These are phyloP conservation scores for Eimeria tenella DNA, from an alignment of 169 alveolate genomes.

Conservation along the genomic window DNA sequence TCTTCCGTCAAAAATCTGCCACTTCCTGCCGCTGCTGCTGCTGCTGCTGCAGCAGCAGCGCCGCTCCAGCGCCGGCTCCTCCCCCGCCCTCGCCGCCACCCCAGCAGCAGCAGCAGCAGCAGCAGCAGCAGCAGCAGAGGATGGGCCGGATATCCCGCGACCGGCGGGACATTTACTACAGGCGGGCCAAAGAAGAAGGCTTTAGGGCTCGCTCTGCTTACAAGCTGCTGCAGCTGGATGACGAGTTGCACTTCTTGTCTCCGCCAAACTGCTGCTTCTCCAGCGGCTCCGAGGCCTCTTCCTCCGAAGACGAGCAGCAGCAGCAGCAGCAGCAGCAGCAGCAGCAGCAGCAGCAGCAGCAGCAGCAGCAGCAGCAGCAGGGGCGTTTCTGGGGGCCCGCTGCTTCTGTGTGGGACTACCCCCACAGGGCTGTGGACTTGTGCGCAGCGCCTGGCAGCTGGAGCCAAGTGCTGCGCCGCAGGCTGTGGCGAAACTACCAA, in stretches of 20 bases:
- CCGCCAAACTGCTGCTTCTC: constrained; percentile 29
- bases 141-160: constrained; percentile 80
- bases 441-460: constrained; percentile 99
- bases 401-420: neutral
- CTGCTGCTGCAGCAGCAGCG: no score
- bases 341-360: constrained; percentile 45
- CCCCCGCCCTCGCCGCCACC: no score
- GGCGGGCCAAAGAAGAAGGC: constrained; percentile 98
- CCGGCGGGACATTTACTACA: constrained; percentile 95
- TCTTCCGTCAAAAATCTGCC: no score
- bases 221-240: constrained; percentile 96
- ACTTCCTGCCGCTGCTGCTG: no score
- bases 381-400: neutral
- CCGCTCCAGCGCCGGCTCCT: no score
- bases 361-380: constrained; percentile 19
- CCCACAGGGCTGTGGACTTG: constrained; percentile 95
- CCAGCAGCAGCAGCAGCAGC: neutral
- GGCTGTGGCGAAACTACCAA: constrained; percentile 60
- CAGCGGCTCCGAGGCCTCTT: neutral
- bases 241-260: constrained; percentile 87
- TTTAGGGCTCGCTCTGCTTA: constrained; percentile 98
- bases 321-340: neutral
- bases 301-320: neutral
- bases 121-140: neutral
- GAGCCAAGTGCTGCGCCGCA: constrained; percentile 93